phyloP scores from a whole-genome alignment of 2,329 filamentous ascomycete species.

The Hymenoscyphus fructigenus region DNA sequence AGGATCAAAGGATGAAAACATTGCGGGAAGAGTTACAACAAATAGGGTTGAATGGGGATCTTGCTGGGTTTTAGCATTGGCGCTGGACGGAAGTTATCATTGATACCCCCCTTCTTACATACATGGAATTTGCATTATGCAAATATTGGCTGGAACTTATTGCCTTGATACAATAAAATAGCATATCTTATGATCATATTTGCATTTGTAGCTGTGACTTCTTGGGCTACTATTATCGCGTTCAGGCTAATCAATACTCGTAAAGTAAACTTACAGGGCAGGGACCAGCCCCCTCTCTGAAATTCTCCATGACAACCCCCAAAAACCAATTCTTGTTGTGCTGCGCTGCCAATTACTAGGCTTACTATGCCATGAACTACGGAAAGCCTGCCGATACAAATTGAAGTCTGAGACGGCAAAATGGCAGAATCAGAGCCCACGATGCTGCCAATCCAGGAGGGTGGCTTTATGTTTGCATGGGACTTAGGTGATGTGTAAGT shows the following conservation, averaged over 20 bases:
- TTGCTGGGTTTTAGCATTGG: background rate
- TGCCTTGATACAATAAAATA: background rate
- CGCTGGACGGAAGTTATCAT: background rate
- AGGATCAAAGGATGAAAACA: background rate
- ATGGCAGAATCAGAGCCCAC: background rate
- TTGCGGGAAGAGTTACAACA: background rate
- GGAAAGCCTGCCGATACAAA: background rate
- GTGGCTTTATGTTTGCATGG: slow-evolving; percentile 24
- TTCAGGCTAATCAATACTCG: background rate
- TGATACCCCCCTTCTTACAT: background rate
- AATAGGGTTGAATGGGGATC: slow-evolving; percentile 12
- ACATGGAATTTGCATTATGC: background rate
- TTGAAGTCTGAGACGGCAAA: background rate
- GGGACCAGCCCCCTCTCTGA: background rate
- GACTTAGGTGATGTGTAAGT: slow-evolving; percentile 29
- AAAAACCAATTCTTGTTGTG: background rate
- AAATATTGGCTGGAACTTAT: background rate
- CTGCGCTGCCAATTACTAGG: background rate
- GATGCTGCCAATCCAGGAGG: background rate
- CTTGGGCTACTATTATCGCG: too few species aligned
- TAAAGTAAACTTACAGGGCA: background rate
- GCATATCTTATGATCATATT: background rate
- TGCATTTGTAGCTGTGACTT: background rate
- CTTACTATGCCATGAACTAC: background rate
- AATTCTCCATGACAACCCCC: background rate